Conservation (phyloP, 306 rosid genomes). For the Astragalus glycyphyllos region DNA sequence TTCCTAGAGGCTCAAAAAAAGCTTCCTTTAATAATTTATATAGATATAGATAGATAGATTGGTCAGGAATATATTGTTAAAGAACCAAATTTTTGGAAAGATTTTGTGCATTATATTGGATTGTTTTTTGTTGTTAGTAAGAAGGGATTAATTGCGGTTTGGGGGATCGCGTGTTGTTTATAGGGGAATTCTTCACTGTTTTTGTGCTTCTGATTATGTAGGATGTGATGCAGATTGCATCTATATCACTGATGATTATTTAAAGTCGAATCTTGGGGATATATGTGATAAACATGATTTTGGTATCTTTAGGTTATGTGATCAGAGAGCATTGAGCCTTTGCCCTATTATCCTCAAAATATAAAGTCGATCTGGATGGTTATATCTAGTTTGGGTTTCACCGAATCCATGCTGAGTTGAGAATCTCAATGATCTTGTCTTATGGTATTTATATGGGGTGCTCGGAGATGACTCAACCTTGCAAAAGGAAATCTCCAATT, state of each 20-base stretch:
- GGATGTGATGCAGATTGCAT: constrained; percentile 61
- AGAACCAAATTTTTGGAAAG: too few species aligned
- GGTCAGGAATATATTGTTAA: too few species aligned
- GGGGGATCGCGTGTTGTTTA: constrained; percentile 61
- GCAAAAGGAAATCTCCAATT: too few species aligned
- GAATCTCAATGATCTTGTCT: constrained; percentile 4
- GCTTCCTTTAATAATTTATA: too few species aligned
- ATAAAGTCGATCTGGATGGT: constrained; percentile 43
- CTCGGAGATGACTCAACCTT: too few species aligned
- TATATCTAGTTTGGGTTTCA: constrained; percentile 69
- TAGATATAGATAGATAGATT: too few species aligned
- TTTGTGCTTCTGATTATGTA: constrained; percentile 56
- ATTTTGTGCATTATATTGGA: too few species aligned
- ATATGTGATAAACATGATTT: constrained; percentile 60
- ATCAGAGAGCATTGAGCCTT: constrained; percentile 52
- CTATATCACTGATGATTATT: constrained; percentile 72
- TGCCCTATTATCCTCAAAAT: constrained; percentile 56
- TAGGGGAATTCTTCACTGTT: constrained; percentile 65
- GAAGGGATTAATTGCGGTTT: too few species aligned
- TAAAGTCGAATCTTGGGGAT: constrained; percentile 56
- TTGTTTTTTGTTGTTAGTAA: too few species aligned
- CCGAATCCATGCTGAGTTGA: constrained; percentile 62
- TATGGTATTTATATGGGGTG: too few species aligned
- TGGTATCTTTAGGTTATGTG: constrained; percentile 61
- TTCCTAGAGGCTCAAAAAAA: too few species aligned